These are phyloP conservation scores for Catunica adiposa DNA, from an alignment of 2,329 filamentous ascomycete species.

Conservation along the genomic window DNA sequence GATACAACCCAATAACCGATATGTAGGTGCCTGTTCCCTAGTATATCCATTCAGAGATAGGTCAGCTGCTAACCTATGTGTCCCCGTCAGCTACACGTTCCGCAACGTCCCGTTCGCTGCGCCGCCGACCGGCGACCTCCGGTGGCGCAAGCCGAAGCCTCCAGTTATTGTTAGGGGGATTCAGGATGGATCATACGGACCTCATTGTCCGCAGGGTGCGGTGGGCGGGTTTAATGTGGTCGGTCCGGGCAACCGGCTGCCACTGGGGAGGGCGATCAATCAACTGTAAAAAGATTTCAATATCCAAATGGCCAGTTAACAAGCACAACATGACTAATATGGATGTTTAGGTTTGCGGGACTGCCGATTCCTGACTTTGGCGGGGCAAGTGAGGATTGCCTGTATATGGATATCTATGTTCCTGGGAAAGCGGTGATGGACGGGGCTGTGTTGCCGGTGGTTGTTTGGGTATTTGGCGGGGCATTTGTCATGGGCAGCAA, in stretches of 20 bases:
- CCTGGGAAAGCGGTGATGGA: conserved; percentile 26
- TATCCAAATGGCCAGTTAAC: not conserved
- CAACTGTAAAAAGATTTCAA: conserved; percentile 19
- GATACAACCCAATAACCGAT: conserved; percentile 13
- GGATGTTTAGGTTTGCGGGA: conserved; percentile 18
- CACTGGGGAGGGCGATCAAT: conserved; percentile 21
- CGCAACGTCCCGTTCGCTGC: conserved; percentile 29
- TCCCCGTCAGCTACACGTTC: conserved; percentile 18
- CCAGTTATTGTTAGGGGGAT: conserved; percentile 17
- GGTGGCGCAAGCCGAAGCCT: conserved; percentile 26
- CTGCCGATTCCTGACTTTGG: conserved; percentile 21
- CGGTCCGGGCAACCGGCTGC: conserved; percentile 21
- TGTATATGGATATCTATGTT: conserved; percentile 34
- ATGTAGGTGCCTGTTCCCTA: conserved; percentile 5
- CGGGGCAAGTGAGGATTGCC: conserved; percentile 27
- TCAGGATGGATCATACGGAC: conserved; percentile 12
- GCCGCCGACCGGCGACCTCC: conserved; percentile 24
- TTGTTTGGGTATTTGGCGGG: conserved; percentile 31
- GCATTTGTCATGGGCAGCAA: conserved; percentile 29
- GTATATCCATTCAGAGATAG: not conserved
- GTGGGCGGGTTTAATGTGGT: conserved; percentile 20
- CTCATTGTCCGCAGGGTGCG: conserved; percentile 15
- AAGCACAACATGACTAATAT: not conserved
- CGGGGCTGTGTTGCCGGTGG: conserved; percentile 25
- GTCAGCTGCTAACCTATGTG: not conserved